Conservation (phyloP, 1,284 basidiomycete genomes). For the Apiotrichum veenhuisii region DNA sequence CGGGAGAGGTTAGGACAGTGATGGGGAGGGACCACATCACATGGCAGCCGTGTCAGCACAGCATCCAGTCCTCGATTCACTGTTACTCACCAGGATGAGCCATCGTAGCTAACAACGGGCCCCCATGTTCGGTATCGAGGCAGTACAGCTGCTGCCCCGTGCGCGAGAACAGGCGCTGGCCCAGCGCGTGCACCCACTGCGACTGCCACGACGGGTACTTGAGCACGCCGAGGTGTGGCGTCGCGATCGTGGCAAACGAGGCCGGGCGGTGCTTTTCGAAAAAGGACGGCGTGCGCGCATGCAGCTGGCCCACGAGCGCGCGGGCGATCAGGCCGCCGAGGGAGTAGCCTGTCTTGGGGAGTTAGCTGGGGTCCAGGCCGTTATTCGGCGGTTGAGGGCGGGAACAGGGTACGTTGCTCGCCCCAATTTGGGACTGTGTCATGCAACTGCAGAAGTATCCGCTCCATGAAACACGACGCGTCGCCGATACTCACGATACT, state of each 20-base stretch:
- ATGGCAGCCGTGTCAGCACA: no score
- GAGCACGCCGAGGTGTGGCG: conserved; percentile 44
- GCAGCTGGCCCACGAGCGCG: conserved; percentile 43
- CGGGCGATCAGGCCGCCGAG: conserved; percentile 47
- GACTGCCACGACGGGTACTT: conserved; percentile 27
- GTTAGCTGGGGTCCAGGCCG: no score
- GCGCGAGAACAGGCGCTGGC: conserved; percentile 69
- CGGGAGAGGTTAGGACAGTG: neutral
- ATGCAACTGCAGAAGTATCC: no score
- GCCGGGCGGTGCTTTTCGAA: conserved; percentile 35
- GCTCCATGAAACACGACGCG: no score
- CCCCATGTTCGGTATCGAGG: conserved; percentile 63
- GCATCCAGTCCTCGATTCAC: neutral
- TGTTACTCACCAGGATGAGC: conserved; percentile 67
- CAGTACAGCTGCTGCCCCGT: conserved; percentile 79
- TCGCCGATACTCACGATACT: conserved; percentile 32
- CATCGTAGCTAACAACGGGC: conserved; percentile 74
- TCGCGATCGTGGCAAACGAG: conserved; percentile 47
- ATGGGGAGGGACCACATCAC: no score
- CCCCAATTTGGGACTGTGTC: no score
- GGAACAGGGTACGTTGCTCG: no score
- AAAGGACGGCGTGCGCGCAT: conserved; percentile 39
- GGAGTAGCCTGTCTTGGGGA: conserved; percentile 42
- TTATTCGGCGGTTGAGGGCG: no score
- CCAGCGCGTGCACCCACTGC: conserved; percentile 56